phyloP scores from a whole-genome alignment of 1,284 basidiomycete genomes.

The Ustilago loliicola region DNA sequence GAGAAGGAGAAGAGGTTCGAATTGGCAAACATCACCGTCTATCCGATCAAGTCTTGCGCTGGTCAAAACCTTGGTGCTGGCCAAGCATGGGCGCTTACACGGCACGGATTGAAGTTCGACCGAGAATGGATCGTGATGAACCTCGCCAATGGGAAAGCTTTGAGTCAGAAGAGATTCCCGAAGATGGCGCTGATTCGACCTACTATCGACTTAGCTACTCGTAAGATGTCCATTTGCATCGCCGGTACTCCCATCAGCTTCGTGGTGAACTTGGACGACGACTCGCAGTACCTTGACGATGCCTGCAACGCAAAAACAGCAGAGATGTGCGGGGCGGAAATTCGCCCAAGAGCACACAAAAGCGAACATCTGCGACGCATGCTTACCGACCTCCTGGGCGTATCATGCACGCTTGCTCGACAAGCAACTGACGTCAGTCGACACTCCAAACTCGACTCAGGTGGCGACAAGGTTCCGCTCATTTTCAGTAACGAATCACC shows the following conservation, averaged over 20 bases:
- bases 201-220: constrained; percentile 23
- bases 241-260: not conserved
- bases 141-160: constrained; percentile 43
- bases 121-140: constrained; percentile 59
- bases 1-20: constrained; percentile 15
- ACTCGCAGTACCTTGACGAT: constrained; percentile 24
- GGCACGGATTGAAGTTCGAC: constrained; percentile 51
- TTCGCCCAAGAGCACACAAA: constrained; percentile 33
- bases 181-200: constrained; percentile 59
- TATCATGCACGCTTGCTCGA: constrained; percentile 47
- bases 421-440: constrained; percentile 28
- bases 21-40: constrained; percentile 46
- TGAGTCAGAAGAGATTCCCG: constrained; percentile 54
- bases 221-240: constrained; percentile 29
- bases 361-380: constrained; percentile 23
- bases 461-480: constrained; percentile 45
- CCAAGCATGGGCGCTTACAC: constrained; percentile 44
- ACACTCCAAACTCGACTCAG: constrained; percentile 38
- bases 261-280: constrained; percentile 24
- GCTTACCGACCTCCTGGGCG: constrained; percentile 43
- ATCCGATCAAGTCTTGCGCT: constrained; percentile 60
- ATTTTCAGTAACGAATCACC: constrained; percentile 61
- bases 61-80: constrained; percentile 36
- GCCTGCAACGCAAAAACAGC: not conserved
- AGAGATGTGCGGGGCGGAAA: constrained; percentile 34